Percentiles rank a stretch among this genome's conserved stretches.
Evolutionary conservation across 2,329 filamentous ascomycete genomes (phyloP).

Genomic region (Blastomyces emzantsi): DNA sequence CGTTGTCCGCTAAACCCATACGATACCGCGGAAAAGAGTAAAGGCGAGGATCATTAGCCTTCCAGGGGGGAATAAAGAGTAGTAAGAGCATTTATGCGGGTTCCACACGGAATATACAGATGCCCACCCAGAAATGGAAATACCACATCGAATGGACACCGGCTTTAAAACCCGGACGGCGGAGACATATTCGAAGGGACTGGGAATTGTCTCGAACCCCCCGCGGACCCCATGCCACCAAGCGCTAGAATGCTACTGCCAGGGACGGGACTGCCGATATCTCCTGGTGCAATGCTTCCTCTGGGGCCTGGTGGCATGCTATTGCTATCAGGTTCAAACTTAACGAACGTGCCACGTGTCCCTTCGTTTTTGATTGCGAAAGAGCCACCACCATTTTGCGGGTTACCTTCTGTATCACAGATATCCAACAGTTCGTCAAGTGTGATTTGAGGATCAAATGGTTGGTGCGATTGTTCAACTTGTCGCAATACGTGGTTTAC

Average conservation of each 20-base stretch:
- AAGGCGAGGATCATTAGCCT: not conserved
- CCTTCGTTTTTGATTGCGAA: constrained; percentile 59
- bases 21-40: not conserved
- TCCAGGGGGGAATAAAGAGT: not conserved
- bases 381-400: constrained; percentile 78
- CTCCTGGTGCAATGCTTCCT: constrained; percentile 46
- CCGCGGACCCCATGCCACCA: constrained; percentile 30
- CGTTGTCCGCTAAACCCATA: not conserved
- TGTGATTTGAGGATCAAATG: constrained; percentile 48
- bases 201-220: constrained; percentile 27
- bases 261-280: constrained; percentile 59
- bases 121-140: not conserved
- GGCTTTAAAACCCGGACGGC: constrained; percentile 28
- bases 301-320: constrained; percentile 36
- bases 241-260: constrained; percentile 35
- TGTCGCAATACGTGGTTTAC: constrained; percentile 55
- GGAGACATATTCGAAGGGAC: constrained; percentile 24
- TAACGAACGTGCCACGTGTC: constrained; percentile 32
- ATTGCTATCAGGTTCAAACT: constrained; percentile 45
- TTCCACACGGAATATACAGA: not conserved
- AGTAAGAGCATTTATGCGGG: not conserved
- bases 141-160: constrained; percentile 1
- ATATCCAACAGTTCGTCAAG: constrained; percentile 68
- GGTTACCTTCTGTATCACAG: constrained; percentile 83
- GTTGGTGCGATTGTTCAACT: constrained; percentile 51